Evolutionary conservation across 768 basidiomycete species (phyloP), one percentile per base, ranked within the genome.

Genomic region (Hericium erinaceus): DNA sequence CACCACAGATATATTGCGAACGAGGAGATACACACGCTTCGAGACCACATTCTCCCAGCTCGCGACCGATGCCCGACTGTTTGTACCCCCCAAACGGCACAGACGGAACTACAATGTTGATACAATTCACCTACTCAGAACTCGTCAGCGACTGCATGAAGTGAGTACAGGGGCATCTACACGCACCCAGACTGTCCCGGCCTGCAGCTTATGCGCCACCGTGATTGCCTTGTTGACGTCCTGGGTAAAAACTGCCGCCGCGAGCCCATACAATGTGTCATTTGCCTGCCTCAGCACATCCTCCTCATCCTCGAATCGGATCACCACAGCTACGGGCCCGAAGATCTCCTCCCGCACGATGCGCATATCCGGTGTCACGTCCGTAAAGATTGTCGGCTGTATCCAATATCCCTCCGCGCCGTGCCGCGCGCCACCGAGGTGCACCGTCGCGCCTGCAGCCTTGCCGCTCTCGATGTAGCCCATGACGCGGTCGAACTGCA

Each of bases 181-280:
- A 64, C 67, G 40, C 58, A 84, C 77, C 85, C 87, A 92, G 6
- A 78, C 81, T 5, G 89, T 92, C 38, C 93, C 93, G 8, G 91
- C 87, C 66, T 89, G 79, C 58, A 97, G 74, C 58, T 71, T 77
- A 68, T 90, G 84, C 11, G 89, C 88, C 2, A 83, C 82, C 58
- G 74, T 73, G 56, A 94, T 73, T 0, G 91, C 91, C 24, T 85
- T 78, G 63, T 79, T 81, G 73, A 95, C 71, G 70, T 95, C 78
- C 65, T 83, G 76, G 39, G 87, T 84, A 78, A 93, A 95, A 55
- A 98, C 83, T 8, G 87, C 87, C 3, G 88, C 83, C 22, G 91
- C 92, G 44, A 95, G 80, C 59, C 95, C 94, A 69, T 93, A 94
- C 56, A 74, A 66, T 0, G 89, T 86, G 66, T 95, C 87, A 71